Evolutionary conservation across 176 grass and related monocot genomes (phyloP), one percentile per base, ranked within the genome.

Genomic region (Lolium rigidum): DNA sequence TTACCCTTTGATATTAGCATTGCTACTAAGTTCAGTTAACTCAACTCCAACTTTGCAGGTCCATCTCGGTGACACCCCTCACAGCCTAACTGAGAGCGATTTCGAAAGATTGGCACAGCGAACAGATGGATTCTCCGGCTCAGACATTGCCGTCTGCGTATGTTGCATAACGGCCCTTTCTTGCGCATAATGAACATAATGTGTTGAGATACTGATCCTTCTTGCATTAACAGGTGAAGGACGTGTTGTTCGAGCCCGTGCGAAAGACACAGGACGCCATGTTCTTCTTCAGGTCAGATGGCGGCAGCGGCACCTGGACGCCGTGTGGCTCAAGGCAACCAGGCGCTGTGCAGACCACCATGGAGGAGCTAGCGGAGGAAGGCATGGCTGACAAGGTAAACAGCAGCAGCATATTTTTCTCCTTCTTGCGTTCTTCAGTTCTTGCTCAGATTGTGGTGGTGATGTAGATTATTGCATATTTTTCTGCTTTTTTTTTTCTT

Each of bases 251-350:
- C 41, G 82, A 92, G 70, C 93, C 87, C 0, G 67, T 94, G 77
- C 81, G 87, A 41, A 92, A 92, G 83, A 50, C 93, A 5, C 87
- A 92, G 87, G 93, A 92, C 52, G 90, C 90, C 38, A 94, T 94
- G 90, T 91, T 74, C 77, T 94, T 90, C 82, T 47, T 82, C 67
- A 86, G 82, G 82, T 68, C 69, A 0, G 55, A 48, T 35, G 65
- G 83, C 54, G 70, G 41, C 8, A 17, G 20, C 0, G 57, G 39
- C 46, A 74, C 79, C 24, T 94, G 83, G 89, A 85, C 84, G 48
- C 92, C 86, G 8, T 91, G 89, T 18, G 87, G 93, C 1, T 87
- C 85, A 1, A 92, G 85, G 81, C 82, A 83, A 69, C 55, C 56
- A 1, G 90, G 93, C 2, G 78, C 84, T n/a, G 24, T 94, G 48